phyloP scores from a whole-genome alignment of 2,329 filamentous ascomycete species.

The Biscogniauxia sp. region DNA sequence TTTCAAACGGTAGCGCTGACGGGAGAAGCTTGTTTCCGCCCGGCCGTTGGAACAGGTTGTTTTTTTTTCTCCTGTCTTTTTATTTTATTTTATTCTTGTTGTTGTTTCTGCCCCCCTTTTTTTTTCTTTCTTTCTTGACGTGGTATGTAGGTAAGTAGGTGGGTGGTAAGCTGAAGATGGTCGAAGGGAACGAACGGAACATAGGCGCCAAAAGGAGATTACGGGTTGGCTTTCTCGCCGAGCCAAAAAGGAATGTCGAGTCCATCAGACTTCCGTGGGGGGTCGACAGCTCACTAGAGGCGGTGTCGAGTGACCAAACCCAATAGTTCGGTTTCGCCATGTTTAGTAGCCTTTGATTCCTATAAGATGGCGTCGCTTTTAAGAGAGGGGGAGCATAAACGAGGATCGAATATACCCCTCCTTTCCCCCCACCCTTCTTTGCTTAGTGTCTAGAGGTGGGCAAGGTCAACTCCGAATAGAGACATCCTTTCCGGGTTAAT shows the following conservation, averaged over 20 bases:
- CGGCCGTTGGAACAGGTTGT: conserved; percentile 9
- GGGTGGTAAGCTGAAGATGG: not conserved
- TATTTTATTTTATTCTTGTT: too few relatives aligned
- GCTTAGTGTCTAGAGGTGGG: not conserved
- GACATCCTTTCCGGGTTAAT: not conserved
- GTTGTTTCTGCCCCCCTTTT: too few relatives aligned
- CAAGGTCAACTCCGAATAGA: not conserved
- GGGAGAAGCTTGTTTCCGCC: conserved; percentile 20
- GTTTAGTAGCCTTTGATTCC: not conserved
- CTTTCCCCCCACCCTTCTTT: not conserved
- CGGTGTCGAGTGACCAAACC: not conserved
- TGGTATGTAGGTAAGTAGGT: too few relatives aligned
- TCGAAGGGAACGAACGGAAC: not conserved
- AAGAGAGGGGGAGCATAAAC: not conserved
- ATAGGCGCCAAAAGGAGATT: not conserved
- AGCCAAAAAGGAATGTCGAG: not conserved
- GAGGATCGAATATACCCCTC: not conserved
- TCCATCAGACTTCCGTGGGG: not conserved
- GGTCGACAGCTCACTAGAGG: not conserved
- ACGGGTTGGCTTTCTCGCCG: not conserved
- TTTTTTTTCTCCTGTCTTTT: not conserved
- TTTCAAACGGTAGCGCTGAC: conserved; percentile 22
- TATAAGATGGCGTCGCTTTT: not conserved
- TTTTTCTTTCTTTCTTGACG: not conserved
- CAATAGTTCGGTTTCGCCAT: not conserved